Evolutionary conservation across 306 rosid genomes (phyloP), one percentile per base, ranked within the genome.

Genomic region (Quillaja saponaria): DNA sequence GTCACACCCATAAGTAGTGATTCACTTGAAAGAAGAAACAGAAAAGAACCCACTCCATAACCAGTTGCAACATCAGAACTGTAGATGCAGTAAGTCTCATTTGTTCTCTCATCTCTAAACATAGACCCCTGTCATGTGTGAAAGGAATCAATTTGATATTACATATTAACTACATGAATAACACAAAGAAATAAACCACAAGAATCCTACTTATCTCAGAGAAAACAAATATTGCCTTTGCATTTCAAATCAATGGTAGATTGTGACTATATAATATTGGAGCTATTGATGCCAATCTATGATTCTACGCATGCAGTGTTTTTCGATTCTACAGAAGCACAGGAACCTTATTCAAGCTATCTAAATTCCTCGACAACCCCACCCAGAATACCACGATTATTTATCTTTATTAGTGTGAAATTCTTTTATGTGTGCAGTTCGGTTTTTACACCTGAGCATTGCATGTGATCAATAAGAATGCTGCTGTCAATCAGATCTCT

Each of bases 31-130:
- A 90, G 96, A 73, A 90, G 96, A 84, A 90, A 87, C 54, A 90
- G 71, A 76, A 90, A 90, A 49, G 90, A 72, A 0, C 96, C 94
- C 13, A 85, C 96, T 49, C 96, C 97, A 70, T 87, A 87, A 41
- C 96, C 96, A 37, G 97, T 90, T 20, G 99, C 99, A 14, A 86
- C 95, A 73, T 92, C 99, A 3, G 99, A 88, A 77, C 77, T 80
- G 79, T 92, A 92, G 33, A 77, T 82, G 65, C 99, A 92, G 34
- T 84, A 87, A 8, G 95, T 86, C 57, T 68, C 66, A 37, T 92
- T 89, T 53, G 76, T 81, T 38, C 10, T 52, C 25, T 58, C 69
- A 44, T 76, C 74, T 55, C 6, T 67, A 35, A 0, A 1, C 74
- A 83, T 56, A 62, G 52, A 69, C 6, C 95, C 97, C 99, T 92